Evolutionary conservation across 1,284 basidiomycete genomes (phyloP).

Genomic region (Apiotrichum akiyoshidainum): DNA sequence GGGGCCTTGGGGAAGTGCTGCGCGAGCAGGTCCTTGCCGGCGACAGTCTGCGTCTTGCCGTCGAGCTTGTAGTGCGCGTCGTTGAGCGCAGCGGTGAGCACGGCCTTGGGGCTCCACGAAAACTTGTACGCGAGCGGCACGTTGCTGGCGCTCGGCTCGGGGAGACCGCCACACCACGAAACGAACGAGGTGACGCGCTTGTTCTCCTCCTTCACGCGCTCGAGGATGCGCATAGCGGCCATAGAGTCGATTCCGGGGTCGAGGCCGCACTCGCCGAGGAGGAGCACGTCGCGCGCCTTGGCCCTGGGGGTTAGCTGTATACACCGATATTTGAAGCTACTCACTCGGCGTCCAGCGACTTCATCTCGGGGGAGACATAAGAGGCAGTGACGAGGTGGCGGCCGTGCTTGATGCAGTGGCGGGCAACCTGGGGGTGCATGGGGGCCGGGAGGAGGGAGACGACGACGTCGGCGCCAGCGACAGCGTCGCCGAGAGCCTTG

Average conservation of each 20-base stretch:
- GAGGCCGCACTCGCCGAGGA: conserved; percentile 89
- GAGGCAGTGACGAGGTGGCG: conserved; percentile 89
- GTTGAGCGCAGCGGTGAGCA: conserved; percentile 78
- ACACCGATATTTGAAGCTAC: conserved; percentile 21
- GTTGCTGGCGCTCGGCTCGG: conserved; percentile 66
- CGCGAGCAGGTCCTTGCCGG: conserved; percentile 59
- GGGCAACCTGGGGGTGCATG: conserved; percentile 72
- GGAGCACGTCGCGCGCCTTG: conserved; percentile 62
- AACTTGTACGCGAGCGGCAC: conserved; percentile 87
- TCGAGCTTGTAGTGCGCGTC: conserved; percentile 67
- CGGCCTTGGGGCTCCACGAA: conserved; percentile 88
- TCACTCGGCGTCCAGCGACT: conserved; percentile 62
- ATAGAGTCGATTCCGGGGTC: conserved; percentile 93
- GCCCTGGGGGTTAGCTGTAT: conserved; percentile 57
- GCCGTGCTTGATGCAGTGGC: conserved; percentile 67
- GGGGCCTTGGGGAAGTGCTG: conserved; percentile 65
- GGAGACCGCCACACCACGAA: conserved; percentile 91
- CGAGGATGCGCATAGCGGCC: conserved; percentile 75
- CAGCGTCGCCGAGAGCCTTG: conserved; percentile 56
- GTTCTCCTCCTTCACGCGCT: conserved; percentile 58
- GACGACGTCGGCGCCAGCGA: conserved; percentile 57
- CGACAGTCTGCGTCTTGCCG: conserved; percentile 55
- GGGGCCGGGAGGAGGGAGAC: conserved; percentile 68
- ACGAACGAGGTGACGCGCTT: conserved; percentile 73
- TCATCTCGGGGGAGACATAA: conserved; percentile 82